Evolutionary conservation across 2,329 filamentous ascomycete genomes (phyloP), one percentile per base, ranked within the genome.

Genomic region (Claviceps spartinae): DNA sequence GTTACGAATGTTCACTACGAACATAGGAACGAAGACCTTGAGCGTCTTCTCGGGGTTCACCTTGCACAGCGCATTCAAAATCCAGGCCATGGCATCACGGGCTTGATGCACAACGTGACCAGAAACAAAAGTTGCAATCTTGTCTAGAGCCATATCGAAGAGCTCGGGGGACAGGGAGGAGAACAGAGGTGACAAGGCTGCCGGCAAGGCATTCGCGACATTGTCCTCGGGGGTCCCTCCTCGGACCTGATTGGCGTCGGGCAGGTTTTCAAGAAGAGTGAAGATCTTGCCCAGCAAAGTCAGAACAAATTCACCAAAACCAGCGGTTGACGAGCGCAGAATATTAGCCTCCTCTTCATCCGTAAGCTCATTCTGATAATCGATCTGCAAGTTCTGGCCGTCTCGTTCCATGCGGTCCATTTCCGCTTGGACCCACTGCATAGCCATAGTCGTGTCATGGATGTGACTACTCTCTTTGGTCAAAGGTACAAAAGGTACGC

Each of bases 81-180:
- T 97, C 77, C 95, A 98, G 1, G 94, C 93, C 86, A 98, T 96
- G 7, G 93, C 91, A 73, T 98, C 93, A 58, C 91, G 78, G 50
- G 93, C 91, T 68, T 97, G 93, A 61, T 98, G 90, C 18, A 98
- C 91, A 48, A 98, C 93, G 69, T 97, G 93, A 56, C 87, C 87
- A 1, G 86, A 84, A 26, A 96, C 86, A 65, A 98, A 98, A 36
- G 87, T 81, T 2, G 89, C 86, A 59, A 98, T 82, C 72, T 97
- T 97, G 54, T 95, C 86, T 49, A 98, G 71, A 0, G 88, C 88
- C 64, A 93, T 79, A 61, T 97, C 93, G 61, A 94, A 98, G 11
- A 97, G 79, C 62, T 96, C 89, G 0, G 91, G 88, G 0, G 93
- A 97, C 24, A 98, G 72, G 0, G 90, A 88, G 0, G 91, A 86